These are phyloP conservation scores for Tephrocybe sp. DNA, from an alignment of 768 basidiomycete genomes.

Conservation along the genomic window DNA sequence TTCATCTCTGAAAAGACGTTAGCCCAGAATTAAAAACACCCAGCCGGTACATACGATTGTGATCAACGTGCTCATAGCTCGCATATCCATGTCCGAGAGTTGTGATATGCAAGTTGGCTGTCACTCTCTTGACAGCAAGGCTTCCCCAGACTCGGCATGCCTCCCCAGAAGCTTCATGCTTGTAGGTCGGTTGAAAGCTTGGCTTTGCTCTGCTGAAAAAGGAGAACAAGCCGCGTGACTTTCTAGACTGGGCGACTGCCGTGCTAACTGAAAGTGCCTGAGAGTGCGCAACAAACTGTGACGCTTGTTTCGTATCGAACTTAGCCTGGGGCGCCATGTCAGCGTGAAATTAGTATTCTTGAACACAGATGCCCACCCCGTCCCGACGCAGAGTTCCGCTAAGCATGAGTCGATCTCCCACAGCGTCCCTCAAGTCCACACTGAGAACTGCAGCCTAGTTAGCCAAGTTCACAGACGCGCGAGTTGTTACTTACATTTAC, in stretches of 20 bases:
- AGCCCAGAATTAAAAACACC: neutral
- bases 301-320: conserved; percentile 85
- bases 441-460: conserved; percentile 56
- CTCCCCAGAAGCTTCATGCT: conserved; percentile 62
- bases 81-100: conserved; percentile 94
- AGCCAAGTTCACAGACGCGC: neutral
- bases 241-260: conserved; percentile 70
- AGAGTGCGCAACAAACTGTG: conserved; percentile 66
- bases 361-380: conserved; percentile 56
- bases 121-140: conserved; percentile 84
- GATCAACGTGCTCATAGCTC: conserved; percentile 84
- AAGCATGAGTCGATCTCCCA: conserved; percentile 90
- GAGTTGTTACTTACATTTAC: conserved; percentile 67
- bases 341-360: neutral
- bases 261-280: conserved; percentile 65
- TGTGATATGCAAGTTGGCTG: conserved; percentile 94
- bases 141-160: conserved; percentile 90
- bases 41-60: conserved; percentile 57
- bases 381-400: conserved; percentile 79
- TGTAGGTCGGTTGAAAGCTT: conserved; percentile 71
- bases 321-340: conserved; percentile 45
- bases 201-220: conserved; percentile 44
- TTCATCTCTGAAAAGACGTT: conserved; percentile 73
- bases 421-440: conserved; percentile 87
- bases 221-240: conserved; percentile 72